These are phyloP conservation scores for Psilocybe cubensis DNA, from an alignment of 768 basidiomycete genomes.

Conservation along the genomic window DNA sequence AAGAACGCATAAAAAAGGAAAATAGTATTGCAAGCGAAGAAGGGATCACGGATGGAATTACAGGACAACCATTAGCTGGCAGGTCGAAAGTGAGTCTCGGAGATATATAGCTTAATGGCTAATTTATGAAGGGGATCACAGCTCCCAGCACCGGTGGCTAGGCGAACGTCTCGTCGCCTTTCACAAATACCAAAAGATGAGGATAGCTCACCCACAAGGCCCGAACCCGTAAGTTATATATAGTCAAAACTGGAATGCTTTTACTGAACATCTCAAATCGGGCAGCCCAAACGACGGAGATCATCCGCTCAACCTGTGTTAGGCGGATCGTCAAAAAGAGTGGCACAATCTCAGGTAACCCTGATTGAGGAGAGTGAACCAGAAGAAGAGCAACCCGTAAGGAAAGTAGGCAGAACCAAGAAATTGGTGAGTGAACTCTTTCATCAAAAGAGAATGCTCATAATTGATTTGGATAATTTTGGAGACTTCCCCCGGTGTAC, in stretches of 20 bases:
- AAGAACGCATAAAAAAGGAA: conserved; percentile 64
- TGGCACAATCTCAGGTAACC: conserved; percentile 39
- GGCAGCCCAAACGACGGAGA: conserved; percentile 76
- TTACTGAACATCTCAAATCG: conserved; percentile 12
- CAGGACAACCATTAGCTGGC: conserved; percentile 63
- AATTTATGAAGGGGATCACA: not conserved
- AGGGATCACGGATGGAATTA: conserved; percentile 82
- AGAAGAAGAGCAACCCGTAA: conserved; percentile 52
- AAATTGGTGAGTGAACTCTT: conserved; percentile 49
- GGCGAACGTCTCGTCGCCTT: conserved; percentile 59
- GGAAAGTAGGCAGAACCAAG: conserved; percentile 63
- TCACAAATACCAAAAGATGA: conserved; percentile 61
- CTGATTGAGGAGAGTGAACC: conserved; percentile 79
- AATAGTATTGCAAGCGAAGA: conserved; percentile 79
- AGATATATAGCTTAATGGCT: not conserved
- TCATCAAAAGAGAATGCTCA: not conserved
- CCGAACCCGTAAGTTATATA: conserved; percentile 58
- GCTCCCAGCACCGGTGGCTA: conserved; percentile 14
- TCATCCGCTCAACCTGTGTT: conserved; percentile 78
- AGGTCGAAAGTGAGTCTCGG: conserved; percentile 44
- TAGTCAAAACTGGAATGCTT: too few relatives aligned
- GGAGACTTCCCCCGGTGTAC: conserved; percentile 52
- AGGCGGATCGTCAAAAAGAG: conserved; percentile 51
- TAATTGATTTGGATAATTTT: conserved; percentile 7
- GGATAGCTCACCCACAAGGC: conserved; percentile 39